Percentiles rank a stretch among this genome's conserved stretches.
phyloP scores from a whole-genome alignment of 2,329 filamentous ascomycete species.

The Sclerotiophoma versabilis region DNA sequence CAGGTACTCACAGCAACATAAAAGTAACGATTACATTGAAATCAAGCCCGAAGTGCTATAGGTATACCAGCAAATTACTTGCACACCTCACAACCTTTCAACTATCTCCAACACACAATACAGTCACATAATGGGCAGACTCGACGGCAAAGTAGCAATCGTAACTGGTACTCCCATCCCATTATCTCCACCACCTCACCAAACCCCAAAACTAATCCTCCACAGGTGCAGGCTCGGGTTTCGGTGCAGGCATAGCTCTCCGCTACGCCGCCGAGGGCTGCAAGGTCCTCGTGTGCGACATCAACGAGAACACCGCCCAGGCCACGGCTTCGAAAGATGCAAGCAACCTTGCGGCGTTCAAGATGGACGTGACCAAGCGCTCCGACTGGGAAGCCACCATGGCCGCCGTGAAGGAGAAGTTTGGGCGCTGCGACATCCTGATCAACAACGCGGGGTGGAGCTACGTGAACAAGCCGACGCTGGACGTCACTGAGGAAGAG shows the following conservation, averaged over 20 bases:
- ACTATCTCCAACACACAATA: neutral
- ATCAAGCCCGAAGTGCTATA: no score
- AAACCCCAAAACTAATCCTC: slow-evolving; percentile 6
- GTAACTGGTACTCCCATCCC: slow-evolving; percentile 55
- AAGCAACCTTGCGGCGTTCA: slow-evolving; percentile 42
- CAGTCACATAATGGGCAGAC: slow-evolving; percentile 47
- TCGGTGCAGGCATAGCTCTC: slow-evolving; percentile 67
- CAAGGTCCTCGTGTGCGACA: slow-evolving; percentile 68
- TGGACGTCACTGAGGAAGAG: slow-evolving; percentile 69
- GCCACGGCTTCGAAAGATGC: slow-evolving; percentile 56
- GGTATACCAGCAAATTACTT: neutral
- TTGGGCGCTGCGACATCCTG: slow-evolving; percentile 66
- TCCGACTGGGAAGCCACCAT: slow-evolving; percentile 61
- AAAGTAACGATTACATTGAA: no score
- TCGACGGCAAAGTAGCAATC: slow-evolving; percentile 64
- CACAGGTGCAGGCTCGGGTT: slow-evolving; percentile 66
- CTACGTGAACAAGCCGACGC: slow-evolving; percentile 63
- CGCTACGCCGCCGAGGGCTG: slow-evolving; percentile 67
- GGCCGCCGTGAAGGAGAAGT: slow-evolving; percentile 58
- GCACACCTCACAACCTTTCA: neutral
- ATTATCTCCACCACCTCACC: neutral
- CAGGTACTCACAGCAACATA: neutral
- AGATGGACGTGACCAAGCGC: slow-evolving; percentile 62
- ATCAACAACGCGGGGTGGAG: slow-evolving; percentile 68
- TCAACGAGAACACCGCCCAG: slow-evolving; percentile 62